A percentile compares a stretch with the other conserved stretches of the same genome.
phyloP scores from a whole-genome alignment of 768 basidiomycete genomes.

The Exidia glandulosa region DNA sequence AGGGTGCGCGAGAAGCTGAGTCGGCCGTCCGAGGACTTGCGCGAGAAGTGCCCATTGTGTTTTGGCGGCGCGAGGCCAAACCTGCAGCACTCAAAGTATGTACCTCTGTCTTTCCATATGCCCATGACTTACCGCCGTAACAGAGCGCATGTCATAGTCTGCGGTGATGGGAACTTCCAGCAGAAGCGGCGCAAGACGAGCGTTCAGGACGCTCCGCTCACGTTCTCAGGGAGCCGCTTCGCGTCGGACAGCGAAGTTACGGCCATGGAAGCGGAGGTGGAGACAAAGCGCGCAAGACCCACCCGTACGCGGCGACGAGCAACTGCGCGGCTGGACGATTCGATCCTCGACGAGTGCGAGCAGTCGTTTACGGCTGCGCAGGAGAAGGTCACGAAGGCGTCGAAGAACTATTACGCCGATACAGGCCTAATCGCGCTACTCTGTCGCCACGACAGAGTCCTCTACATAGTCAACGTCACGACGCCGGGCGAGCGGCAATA shows the following conservation, averaged over 20 bases:
- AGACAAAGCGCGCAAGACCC: conserved; percentile 3
- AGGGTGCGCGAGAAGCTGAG: too few species aligned
- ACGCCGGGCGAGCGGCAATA: conserved; percentile 2
- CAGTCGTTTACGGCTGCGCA: conserved; percentile 4
- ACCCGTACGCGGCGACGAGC: not conserved
- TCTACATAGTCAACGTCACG: conserved; percentile 1
- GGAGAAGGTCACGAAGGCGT: conserved; percentile 1
- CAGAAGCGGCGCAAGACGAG: conserved; percentile 16
- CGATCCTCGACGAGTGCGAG: conserved; percentile 6
- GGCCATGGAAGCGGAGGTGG: conserved; percentile 12
- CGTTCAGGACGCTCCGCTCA: conserved; percentile 10
- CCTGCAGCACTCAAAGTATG: not conserved
- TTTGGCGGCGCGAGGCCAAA: not conserved
- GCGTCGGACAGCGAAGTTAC: conserved; percentile 11
- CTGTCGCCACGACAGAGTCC: conserved; percentile 1
- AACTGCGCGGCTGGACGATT: conserved; percentile 12
- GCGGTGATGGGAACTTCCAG: conserved; percentile 24
- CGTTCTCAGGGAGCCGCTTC: conserved; percentile 14
- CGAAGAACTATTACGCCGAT: conserved; percentile 1
- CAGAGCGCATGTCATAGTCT: conserved; percentile 17
- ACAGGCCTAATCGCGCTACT: conserved; percentile 1
- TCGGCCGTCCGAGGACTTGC: too few species aligned
- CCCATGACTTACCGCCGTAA: not conserved
- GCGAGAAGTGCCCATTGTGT: not conserved
- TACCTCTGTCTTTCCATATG: not conserved